A percentile compares a stretch with the other conserved stretches of the same genome.
Conservation (phyloP, 257 asterid species). For the Capsicum pubescens region DNA sequence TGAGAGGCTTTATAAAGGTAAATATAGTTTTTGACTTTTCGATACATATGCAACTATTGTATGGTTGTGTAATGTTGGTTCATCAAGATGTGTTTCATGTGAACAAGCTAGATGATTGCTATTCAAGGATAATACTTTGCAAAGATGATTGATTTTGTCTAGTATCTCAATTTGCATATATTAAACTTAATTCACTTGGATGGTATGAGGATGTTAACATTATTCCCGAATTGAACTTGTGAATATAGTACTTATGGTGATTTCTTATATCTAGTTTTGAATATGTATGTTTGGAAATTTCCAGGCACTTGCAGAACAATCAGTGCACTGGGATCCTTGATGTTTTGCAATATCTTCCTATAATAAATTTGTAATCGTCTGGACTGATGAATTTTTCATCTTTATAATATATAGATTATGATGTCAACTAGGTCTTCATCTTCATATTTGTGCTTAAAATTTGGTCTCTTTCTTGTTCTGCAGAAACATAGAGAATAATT, state of each 20-base stretch:
- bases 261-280: too few species aligned
- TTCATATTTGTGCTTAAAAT: background rate
- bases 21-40: too few species aligned
- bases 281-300: too few species aligned
- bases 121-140: background rate
- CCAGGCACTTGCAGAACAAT: too few species aligned
- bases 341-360: constrained; percentile 82
- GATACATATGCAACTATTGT: too few species aligned
- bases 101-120: too few species aligned
- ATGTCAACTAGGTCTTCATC: background rate
- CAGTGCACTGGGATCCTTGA: constrained; percentile 59
- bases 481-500: constrained; percentile 87
- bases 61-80: too few species aligned
- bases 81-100: too few species aligned
- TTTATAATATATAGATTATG: background rate
- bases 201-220: background rate
- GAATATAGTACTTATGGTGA: background rate
- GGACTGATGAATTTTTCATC: background rate
- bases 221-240: background rate
- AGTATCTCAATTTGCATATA: background rate
- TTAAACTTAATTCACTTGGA: background rate
- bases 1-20: too few species aligned
- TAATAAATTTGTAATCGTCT: constrained; percentile 66
- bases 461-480: constrained; percentile 24
- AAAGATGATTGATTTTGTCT: background rate